Conservation (phyloP, 495 filamentous ascomycete species). For the Peziza echinospora region DNA sequence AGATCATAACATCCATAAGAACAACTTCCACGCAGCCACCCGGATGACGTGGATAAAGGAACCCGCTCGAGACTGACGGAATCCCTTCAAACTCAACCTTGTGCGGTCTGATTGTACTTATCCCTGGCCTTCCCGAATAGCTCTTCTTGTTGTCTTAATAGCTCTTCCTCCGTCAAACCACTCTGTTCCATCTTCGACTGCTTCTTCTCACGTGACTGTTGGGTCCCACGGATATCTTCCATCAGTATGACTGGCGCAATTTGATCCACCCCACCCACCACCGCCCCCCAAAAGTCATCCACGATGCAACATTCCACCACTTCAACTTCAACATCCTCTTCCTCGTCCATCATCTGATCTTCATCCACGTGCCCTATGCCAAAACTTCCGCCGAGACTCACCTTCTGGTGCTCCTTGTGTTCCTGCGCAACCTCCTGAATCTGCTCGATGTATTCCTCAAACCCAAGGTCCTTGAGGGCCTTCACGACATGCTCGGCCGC, state of each 20-base stretch:
- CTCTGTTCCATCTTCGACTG: slow-evolving; percentile 90
- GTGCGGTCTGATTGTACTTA: slow-evolving; percentile 36
- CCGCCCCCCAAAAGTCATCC: neutral
- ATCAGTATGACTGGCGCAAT: neutral
- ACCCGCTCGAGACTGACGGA: too few relatives aligned
- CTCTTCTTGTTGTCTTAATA: slow-evolving; percentile 71
- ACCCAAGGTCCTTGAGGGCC: slow-evolving; percentile 73
- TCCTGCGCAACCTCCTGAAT: slow-evolving; percentile 74
- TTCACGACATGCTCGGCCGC: slow-evolving; percentile 90
- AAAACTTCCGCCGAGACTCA: slow-evolving; percentile 27
- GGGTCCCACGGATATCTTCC: neutral
- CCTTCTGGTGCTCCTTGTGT: slow-evolving; percentile 81
- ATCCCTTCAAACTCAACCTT: neutral
- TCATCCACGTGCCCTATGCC: neutral
- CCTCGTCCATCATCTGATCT: too few relatives aligned
- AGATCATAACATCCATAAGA: too few relatives aligned
- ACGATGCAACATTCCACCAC: neutral
- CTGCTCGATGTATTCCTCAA: slow-evolving; percentile 68
- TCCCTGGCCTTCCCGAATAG: slow-evolving; percentile 66
- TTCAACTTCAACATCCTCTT: neutral
- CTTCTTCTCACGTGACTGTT: slow-evolving; percentile 81
- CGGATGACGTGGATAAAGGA: too few relatives aligned
- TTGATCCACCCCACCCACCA: slow-evolving; percentile 10
- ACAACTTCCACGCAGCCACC: too few relatives aligned
- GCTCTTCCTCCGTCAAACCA: slow-evolving; percentile 70